Percentiles rank a stretch among this genome's conserved stretches.
These are phyloP conservation scores for Podaxis sp. DNA, from an alignment of 768 basidiomycete species.

Conservation along the genomic window DNA sequence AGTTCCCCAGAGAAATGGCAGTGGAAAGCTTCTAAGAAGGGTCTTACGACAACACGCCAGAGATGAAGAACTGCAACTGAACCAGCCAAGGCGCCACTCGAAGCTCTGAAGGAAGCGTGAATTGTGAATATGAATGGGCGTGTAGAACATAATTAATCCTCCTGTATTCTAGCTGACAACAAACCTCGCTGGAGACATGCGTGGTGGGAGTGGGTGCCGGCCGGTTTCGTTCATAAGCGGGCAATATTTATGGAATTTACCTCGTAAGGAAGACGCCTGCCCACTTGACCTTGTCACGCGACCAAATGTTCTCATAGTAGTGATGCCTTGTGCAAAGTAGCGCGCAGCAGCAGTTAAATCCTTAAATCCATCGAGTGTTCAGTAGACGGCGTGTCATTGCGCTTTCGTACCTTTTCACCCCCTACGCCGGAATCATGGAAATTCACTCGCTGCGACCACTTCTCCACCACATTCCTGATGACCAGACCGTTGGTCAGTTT, in stretches of 20 bases:
- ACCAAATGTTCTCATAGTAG: not conserved
- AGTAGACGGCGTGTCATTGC: not conserved
- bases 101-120: not conserved
- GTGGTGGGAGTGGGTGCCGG: too few species aligned
- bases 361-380: not conserved
- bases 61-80: conserved; percentile 19
- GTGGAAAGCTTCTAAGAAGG: conserved; percentile 52
- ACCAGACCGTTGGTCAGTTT: conserved; percentile 53
- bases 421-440: conserved; percentile 23
- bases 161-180: not conserved
- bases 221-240: not conserved
- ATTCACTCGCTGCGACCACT: conserved; percentile 26
- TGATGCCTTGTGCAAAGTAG: not conserved
- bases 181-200: not conserved
- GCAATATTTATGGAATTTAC: not conserved
- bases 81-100: not conserved
- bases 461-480: conserved; percentile 41
- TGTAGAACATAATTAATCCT: not conserved
- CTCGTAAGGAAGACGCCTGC: not conserved
- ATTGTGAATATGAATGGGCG: not conserved
- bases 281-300: not conserved
- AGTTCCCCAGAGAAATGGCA: conserved; percentile 45
- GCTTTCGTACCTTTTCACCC: not conserved
- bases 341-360: not conserved
- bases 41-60: conserved; percentile 26